phyloP scores from a whole-genome alignment of 1,284 basidiomycete species.

The Volvariella surrecta region DNA sequence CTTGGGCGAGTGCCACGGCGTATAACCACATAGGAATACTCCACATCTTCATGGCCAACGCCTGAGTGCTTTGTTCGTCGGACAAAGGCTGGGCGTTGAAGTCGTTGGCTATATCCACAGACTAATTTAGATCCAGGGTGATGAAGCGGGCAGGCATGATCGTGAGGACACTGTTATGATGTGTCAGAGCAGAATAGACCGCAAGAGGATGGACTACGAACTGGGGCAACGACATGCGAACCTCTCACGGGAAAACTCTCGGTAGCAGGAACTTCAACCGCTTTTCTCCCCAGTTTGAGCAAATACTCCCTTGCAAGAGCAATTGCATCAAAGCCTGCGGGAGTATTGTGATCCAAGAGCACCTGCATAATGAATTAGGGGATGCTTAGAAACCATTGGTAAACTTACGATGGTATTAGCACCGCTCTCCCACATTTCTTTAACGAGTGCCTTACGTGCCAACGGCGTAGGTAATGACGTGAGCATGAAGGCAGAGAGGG shows the following conservation, averaged over 20 bases:
- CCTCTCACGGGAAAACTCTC: slow-evolving; percentile 34
- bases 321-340: slow-evolving; percentile 73
- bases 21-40: slow-evolving; percentile 89
- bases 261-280: slow-evolving; percentile 37
- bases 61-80: slow-evolving; percentile 83
- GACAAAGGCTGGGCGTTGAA: slow-evolving; percentile 81
- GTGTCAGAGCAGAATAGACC: slow-evolving; percentile 9
- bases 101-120: slow-evolving; percentile 83
- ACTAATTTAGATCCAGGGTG: slow-evolving; percentile 45
- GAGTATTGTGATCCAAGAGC: slow-evolving; percentile 80
- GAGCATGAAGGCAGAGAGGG: slow-evolving; percentile 82
- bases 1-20: slow-evolving; percentile 69
- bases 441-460: slow-evolving; percentile 61
- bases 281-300: slow-evolving; percentile 57
- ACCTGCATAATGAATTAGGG: slow-evolving; percentile 35
- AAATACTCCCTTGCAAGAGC: slow-evolving; percentile 79
- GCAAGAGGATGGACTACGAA: slow-evolving; percentile 22
- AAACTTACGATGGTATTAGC: slow-evolving; percentile 66
- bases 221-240: slow-evolving; percentile 79
- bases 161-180: slow-evolving; percentile 88
- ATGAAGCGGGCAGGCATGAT: slow-evolving; percentile 74
- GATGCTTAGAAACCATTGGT: slow-evolving; percentile 6
- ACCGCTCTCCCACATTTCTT: slow-evolving; percentile 86
- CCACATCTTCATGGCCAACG: slow-evolving; percentile 77
- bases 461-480: slow-evolving; percentile 59